Evolutionary conservation across 768 basidiomycete species (phyloP), one percentile per base, ranked within the genome.

Genomic region (Basidioascus undulatus): DNA sequence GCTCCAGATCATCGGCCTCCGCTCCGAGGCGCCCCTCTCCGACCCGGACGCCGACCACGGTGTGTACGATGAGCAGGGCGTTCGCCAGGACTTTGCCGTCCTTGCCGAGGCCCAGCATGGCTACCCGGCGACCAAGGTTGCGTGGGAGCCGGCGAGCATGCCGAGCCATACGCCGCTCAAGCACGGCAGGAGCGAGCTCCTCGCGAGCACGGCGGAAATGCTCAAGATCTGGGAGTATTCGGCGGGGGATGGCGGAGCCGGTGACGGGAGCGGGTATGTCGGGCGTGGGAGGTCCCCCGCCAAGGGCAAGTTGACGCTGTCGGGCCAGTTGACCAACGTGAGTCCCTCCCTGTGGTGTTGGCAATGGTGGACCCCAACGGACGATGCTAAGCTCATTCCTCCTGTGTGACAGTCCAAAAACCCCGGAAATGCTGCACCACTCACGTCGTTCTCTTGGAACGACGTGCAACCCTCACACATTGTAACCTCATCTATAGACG

Each of bases 391-490:
- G 25, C 12, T 23, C 28, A 6, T 13, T 27, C 12, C 30, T 5
- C 27, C 12, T 5, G 31, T 19, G 21, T 50, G 75, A 73, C 75
- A 89, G 72, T 79, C 79, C 34, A 94, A 94, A 65, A 73, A 81
- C 7, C 83, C 87, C 49, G 72, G 77, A 52, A 70, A 70, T 35
- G 73, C 72, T 24, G 86, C 92, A 4, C 92, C 92, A 2, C 61
- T 96, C 47, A 98, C 92, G 11, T 83, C 77, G 56, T 92, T 98
- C 60, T 86, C 86, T 0, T 98, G 92, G 92, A 94, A 92, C 55
- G 75, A 84, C 51, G 78, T 86, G 53, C 67, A 76, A 0, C 84
- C 89, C 1, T 74, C 72, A 46, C 71, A 82, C 37, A 75, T 96
- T 50, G 89, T 96, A 28, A 98, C 92, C 6, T 87, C 89, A 19